Conservation (phyloP, 2,329 filamentous ascomycete species). For the Penicillium sp. region DNA sequence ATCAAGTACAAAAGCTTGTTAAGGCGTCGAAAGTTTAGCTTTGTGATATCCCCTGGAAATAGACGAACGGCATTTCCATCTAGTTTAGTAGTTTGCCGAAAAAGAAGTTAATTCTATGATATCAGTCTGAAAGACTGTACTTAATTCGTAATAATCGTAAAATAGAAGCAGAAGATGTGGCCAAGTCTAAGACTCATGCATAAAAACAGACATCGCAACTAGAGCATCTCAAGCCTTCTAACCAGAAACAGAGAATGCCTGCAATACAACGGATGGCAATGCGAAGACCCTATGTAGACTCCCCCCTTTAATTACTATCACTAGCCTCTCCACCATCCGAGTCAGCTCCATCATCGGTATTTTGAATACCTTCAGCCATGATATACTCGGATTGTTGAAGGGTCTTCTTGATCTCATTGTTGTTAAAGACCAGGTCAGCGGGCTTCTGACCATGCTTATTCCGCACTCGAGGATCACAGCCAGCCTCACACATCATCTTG, state of each 20-base stretch:
- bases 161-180: constrained; percentile 10
- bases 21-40: constrained; percentile 24
- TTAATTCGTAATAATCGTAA: constrained; percentile 22
- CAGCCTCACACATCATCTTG: constrained; percentile 51
- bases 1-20: constrained; percentile 71
- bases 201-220: constrained; percentile 9
- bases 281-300: background rate
- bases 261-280: background rate
- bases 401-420: constrained; percentile 41
- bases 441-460: constrained; percentile 50
- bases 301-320: constrained; percentile 37
- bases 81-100: background rate
- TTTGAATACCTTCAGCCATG: constrained; percentile 45
- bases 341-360: constrained; percentile 32
- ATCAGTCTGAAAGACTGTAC: background rate
- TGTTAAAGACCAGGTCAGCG: constrained; percentile 44
- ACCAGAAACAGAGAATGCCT: background rate
- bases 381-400: constrained; percentile 49
- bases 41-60: constrained; percentile 10
- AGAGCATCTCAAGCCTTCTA: background rate
- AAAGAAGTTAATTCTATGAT: background rate
- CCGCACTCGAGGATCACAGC: constrained; percentile 48
- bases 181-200: constrained; percentile 16
- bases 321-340: constrained; percentile 41
- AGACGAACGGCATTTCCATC: constrained; percentile 5